Base-by-base conservation (phyloP, 1,284 basidiomycete genomes). In the Coniferiporia sulphurascens region DNA sequence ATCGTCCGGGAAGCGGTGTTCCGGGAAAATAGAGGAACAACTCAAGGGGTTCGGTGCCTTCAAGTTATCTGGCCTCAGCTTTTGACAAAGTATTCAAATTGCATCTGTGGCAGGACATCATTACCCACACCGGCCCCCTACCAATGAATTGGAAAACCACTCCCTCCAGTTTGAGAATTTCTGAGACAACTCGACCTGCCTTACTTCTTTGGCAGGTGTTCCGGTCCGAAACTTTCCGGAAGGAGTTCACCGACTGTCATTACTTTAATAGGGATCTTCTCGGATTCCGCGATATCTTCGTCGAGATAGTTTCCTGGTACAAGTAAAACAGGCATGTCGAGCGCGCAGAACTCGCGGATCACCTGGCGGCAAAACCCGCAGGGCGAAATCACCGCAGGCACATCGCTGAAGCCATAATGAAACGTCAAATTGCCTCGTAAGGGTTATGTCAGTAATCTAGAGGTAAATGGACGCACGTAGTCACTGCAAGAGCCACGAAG, bases 341-440 rank as follows among this genome's bases (percentile, higher is more conserved):
- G 80, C 5, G 81, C 70, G 68, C 91, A 93, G 71, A 97, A 97
- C 72, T 98, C 95, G 56, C 92, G 85, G 55, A 97, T 83, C 56
- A 95, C 82, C 71, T 98, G 95, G 6, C 94, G 86, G 68, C 95
- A 98, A 63, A 96, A 85, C 13, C 95, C 95, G 69, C 95, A 98
- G 0, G 93, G 93, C 0, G 91, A 89, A 51, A 87, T 78, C 0
- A 86, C 70, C 0, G 79, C 74, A 0, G 78, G 69, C 9, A 93
- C 82, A 65, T 93, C 87, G 13, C 85, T 87, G 22, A 27, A n/a
- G n/a, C n/a, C n/a, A n/a, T n/a, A n/a, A n/a, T n/a, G 38, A 32
- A 15, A 9, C 38, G 21, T 32, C 12, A 19, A 38, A 13, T 13
- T 38, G 6, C 13, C 6, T 27, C 6, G 10, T 21, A 4, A 21